Evolutionary conservation across 1,284 basidiomycete genomes (phyloP).

Genomic region (Cutaneotrichosporon cyanovorans): DNA sequence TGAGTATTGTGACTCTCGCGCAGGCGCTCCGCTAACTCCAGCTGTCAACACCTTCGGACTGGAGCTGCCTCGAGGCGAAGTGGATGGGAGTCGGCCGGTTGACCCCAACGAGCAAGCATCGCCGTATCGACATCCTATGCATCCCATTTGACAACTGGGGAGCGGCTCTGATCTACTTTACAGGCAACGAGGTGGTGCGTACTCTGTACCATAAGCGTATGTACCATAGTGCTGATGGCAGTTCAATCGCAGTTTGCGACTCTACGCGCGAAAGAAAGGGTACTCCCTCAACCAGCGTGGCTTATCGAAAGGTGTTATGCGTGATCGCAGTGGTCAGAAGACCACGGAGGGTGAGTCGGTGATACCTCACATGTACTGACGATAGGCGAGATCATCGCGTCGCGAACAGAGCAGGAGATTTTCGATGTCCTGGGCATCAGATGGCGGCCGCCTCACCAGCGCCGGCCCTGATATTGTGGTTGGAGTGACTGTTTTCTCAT

Average conservation of each 20-base stretch:
- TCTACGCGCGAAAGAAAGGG: constrained; percentile 72
- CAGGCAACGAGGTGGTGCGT: constrained; percentile 70
- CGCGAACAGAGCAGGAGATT: constrained; percentile 74
- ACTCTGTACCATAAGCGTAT: not conserved
- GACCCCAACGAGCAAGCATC: constrained; percentile 45
- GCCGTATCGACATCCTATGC: constrained; percentile 73
- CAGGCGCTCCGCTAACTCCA: constrained; percentile 8
- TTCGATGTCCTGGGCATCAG: constrained; percentile 58
- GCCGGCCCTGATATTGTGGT: constrained; percentile 13
- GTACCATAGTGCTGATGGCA: constrained; percentile 34
- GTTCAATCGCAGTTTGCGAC: constrained; percentile 82
- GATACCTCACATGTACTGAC: not conserved
- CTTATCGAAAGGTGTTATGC: constrained; percentile 62
- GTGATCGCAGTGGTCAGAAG: constrained; percentile 59
- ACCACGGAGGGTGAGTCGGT: constrained; percentile 54
- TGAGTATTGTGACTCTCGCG: no score
- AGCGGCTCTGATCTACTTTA: constrained; percentile 81
- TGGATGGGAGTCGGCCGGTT: constrained; percentile 70
- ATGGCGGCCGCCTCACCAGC: constrained; percentile 24
- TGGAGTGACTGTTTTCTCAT: no score
- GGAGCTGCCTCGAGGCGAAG: constrained; percentile 59
- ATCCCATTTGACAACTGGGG: constrained; percentile 71
- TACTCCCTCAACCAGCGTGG: constrained; percentile 81
- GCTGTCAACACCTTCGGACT: constrained; percentile 54
- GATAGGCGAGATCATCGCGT: constrained; percentile 65